Evolutionary conservation across 1,284 basidiomycete genomes (phyloP).

Genomic region (Puccinia hordei): DNA sequence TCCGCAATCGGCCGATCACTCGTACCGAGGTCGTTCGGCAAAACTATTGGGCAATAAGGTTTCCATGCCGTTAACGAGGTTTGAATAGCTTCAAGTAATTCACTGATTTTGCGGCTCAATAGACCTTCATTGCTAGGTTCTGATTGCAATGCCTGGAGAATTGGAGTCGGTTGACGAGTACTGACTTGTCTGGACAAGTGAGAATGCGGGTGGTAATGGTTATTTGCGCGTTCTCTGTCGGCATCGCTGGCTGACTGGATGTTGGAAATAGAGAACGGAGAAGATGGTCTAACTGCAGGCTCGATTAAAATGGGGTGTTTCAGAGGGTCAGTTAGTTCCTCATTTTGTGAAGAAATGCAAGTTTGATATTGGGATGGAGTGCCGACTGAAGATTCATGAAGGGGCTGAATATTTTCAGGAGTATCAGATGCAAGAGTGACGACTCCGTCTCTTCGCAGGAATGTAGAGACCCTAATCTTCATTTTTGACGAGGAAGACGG

Average conservation of each 20-base stretch:
- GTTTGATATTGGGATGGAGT: background rate
- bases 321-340: background rate
- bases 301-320: background rate
- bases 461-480: constrained; percentile 30
- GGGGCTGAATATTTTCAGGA: background rate
- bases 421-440: constrained; percentile 10
- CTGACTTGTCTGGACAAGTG: constrained; percentile 5
- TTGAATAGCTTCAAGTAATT: background rate
- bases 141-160: background rate
- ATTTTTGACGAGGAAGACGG: constrained; percentile 8
- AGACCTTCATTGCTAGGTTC: constrained; percentile 9
- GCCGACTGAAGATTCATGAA: background rate
- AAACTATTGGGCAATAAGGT: background rate
- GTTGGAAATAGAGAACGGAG: background rate
- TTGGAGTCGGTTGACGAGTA: background rate
- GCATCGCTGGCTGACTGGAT: background rate
- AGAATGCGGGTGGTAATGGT: background rate
- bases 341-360: background rate
- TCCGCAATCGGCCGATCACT: background rate
- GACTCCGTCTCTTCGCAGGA: constrained; percentile 10
- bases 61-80: background rate
- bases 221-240: background rate
- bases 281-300: too few species aligned
- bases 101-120: constrained; percentile 12
- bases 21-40: background rate